phyloP scores from a whole-genome alignment of 2,329 filamentous ascomycete species.

The Colletotrichum tanaceti region DNA sequence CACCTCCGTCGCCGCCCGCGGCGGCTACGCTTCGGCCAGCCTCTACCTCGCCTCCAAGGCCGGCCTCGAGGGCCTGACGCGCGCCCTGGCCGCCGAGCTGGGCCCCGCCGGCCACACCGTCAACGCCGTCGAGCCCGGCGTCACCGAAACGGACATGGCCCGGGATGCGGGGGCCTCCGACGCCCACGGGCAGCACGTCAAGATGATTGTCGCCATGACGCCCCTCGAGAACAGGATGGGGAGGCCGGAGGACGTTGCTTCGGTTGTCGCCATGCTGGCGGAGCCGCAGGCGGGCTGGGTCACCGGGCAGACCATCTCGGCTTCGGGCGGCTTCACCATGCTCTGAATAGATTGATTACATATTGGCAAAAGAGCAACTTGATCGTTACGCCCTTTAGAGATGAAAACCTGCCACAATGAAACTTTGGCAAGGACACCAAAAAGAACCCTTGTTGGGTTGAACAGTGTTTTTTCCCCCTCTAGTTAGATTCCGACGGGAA shows the following conservation, averaged over 20 bases:
- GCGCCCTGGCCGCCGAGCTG: slow-evolving; percentile 22
- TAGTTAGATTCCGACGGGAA: too few relatives aligned
- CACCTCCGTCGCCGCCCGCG: slow-evolving; percentile 24
- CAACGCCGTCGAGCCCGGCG: slow-evolving; percentile 21
- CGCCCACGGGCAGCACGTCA: slow-evolving; percentile 10
- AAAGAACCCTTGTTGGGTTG: too few relatives aligned
- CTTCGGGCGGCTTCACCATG: slow-evolving; percentile 21
- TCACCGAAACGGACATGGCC: slow-evolving; percentile 26
- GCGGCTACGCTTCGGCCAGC: slow-evolving; percentile 10
- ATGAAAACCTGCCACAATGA: background rate
- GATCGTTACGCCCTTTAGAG: too few relatives aligned
- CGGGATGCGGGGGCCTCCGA: slow-evolving; percentile 5
- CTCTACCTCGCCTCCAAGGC: slow-evolving; percentile 24
- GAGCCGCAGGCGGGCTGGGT: slow-evolving; percentile 24
- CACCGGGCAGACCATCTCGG: slow-evolving; percentile 23
- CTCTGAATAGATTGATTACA: background rate
- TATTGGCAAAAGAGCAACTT: too few relatives aligned
- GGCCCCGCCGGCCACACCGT: slow-evolving; percentile 25
- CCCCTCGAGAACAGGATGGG: slow-evolving; percentile 27
- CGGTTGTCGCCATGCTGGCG: slow-evolving; percentile 21
- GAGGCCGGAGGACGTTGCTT: slow-evolving; percentile 21
- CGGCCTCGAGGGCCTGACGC: slow-evolving; percentile 24
- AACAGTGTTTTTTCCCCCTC: too few relatives aligned
- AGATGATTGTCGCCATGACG: slow-evolving; percentile 14
- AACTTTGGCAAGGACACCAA: too few relatives aligned